Evolutionary conservation across 345 rosid species (phyloP).

Genomic region (Citrus inodora): DNA sequence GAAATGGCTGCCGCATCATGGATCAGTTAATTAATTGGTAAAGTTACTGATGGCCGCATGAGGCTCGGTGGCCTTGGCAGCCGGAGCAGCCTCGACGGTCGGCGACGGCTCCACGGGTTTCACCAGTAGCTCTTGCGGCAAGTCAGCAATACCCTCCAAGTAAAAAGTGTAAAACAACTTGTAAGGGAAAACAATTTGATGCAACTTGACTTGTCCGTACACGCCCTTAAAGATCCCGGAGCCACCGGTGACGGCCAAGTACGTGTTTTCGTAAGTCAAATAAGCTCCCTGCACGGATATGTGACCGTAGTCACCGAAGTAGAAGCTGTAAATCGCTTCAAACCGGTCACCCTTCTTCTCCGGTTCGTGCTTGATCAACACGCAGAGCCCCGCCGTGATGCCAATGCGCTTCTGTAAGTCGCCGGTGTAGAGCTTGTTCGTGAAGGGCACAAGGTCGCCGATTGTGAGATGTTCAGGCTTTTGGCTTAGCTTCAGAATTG

Average conservation of each 20-base stretch:
- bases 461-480: slow-evolving; percentile 34
- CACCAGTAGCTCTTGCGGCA: slow-evolving; percentile 36
- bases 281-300: slow-evolving; percentile 49
- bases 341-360: slow-evolving; percentile 47
- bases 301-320: slow-evolving; percentile 59
- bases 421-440: slow-evolving; percentile 53
- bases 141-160: slow-evolving; percentile 41
- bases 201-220: slow-evolving; percentile 49
- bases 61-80: slow-evolving; percentile 46
- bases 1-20: neutral
- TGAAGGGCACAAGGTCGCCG: slow-evolving; percentile 53
- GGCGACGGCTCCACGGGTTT: slow-evolving; percentile 40
- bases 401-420: slow-evolving; percentile 49
- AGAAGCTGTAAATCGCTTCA: slow-evolving; percentile 56
- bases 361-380: slow-evolving; percentile 41
- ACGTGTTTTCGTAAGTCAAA: slow-evolving; percentile 44
- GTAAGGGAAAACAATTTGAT: slow-evolving; percentile 49
- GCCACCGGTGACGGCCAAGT: slow-evolving; percentile 49
- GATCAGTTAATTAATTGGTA: slow-evolving; percentile 34
- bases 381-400: slow-evolving; percentile 47
- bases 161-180: slow-evolving; percentile 58
- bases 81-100: slow-evolving; percentile 39
- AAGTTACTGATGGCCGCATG: slow-evolving; percentile 35
- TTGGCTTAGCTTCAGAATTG: slow-evolving; percentile 36
- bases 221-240: slow-evolving; percentile 51